Base-by-base conservation (phyloP, 2,329 filamentous ascomycete genomes). In the Blastomyces parvus region DNA sequence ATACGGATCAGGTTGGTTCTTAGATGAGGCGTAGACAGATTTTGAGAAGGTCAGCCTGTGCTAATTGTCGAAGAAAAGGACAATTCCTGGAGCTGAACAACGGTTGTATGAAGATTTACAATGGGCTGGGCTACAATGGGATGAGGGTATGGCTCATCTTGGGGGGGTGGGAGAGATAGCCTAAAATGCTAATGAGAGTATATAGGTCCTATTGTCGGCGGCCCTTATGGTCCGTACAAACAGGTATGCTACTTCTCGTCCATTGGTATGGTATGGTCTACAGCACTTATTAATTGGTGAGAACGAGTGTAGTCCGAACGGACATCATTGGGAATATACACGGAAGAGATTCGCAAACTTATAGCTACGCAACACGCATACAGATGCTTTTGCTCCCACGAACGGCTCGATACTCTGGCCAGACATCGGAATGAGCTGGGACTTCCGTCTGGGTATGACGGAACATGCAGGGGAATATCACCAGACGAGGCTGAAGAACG, bases 41-140 rank as follows among this genome's bases (percentile, higher is more conserved):
- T 25, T 58, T 58, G 3, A 38, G 13, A 14, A 25, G 13, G n/a
- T 42, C n/a, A 3, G 60, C 53, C 33, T 59, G 50, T 60, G 67
- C 74, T 80, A 67, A 78, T 68, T 62, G 61, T 46, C 67, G 66
- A 77, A 94, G 89, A 90, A 88, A 78, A 86, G 94, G 65, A 87
- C 93, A 9, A 86, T 97, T 3, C 77, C 81, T 0, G 91, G 88
- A 71, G 91, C 94, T 0, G 91, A 97, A 73, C 75, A 87, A 65
- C 84, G 86, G 62, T 78, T 99, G 2, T 89, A 88, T 67, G 79
- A 88, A 64, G 93, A 97, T 72, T 77, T 99, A 62, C 81, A 82
- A 77, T 99, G 94, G 94, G 89, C 91, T 22, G 91, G 92, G 0
- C 78, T 99, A 40, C 79, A 88, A 61, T 99, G 93, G 93, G 92